phyloP scores from a whole-genome alignment of 2,329 filamentous ascomycete species.

The Calonectria ilicicola region DNA sequence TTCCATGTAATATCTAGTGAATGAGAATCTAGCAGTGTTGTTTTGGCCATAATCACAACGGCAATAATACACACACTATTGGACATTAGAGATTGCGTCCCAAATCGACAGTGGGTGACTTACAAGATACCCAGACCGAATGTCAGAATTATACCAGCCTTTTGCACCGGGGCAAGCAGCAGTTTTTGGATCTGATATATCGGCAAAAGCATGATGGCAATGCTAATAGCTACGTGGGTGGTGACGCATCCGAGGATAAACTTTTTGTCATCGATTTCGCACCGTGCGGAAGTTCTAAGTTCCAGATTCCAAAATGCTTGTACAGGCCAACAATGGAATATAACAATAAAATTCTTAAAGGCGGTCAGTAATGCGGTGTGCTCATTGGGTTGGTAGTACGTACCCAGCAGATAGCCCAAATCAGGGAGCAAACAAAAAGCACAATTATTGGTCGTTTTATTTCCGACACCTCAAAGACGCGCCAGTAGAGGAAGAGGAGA shows the following conservation, averaged over 20 bases:
- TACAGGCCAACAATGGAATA: slow-evolving; percentile 35
- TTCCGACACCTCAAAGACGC: slow-evolving; percentile 44
- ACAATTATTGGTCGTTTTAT: slow-evolving; percentile 40
- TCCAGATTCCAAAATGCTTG: slow-evolving; percentile 30
- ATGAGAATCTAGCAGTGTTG: slow-evolving; percentile 19
- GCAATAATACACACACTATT: slow-evolving; percentile 34
- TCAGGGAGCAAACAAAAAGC: slow-evolving; percentile 37
- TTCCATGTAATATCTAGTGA: slow-evolving; percentile 38
- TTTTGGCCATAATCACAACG: slow-evolving; percentile 35
- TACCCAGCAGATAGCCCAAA: slow-evolving; percentile 46
- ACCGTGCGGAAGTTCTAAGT: slow-evolving; percentile 5
- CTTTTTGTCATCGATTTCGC: slow-evolving; percentile 41
- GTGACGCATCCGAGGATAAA: slow-evolving; percentile 50
- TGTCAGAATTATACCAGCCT: slow-evolving; percentile 42
- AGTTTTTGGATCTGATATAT: slow-evolving; percentile 46
- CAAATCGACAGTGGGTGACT: slow-evolving; percentile 1
- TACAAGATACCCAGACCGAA: slow-evolving; percentile 48
- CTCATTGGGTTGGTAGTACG: not conserved
- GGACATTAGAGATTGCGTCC: not conserved
- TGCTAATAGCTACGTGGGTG: slow-evolving; percentile 46
- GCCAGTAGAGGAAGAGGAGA: slow-evolving; percentile 47
- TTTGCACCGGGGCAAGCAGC: slow-evolving; percentile 41
- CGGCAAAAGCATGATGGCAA: slow-evolving; percentile 46
- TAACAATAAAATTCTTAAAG: slow-evolving; percentile 30
- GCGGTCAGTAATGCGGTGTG: slow-evolving; percentile 25